Percentiles rank a stretch among this genome's conserved stretches.
These are phyloP conservation scores for Barnettozyma wickerhamii DNA, from an alignment of 805 yeast species.

Conservation along the genomic window DNA sequence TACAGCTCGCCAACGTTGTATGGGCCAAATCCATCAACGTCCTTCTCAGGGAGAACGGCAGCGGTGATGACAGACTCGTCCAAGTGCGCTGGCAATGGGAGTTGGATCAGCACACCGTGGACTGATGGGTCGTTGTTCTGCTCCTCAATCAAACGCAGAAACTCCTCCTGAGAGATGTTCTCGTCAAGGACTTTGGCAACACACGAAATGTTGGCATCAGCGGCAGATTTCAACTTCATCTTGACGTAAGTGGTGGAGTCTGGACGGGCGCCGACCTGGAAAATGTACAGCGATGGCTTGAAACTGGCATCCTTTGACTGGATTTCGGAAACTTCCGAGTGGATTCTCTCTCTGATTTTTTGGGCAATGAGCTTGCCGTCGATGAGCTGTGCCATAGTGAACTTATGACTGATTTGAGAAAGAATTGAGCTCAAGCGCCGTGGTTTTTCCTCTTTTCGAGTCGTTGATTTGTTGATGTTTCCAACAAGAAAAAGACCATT, in stretches of 20 bases:
- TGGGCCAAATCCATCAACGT: slow-evolving; percentile 81
- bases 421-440: too few relatives aligned
- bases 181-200: slow-evolving; percentile 55
- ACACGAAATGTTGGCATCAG: slow-evolving; percentile 63
- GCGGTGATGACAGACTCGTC: slow-evolving; percentile 65
- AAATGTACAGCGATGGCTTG: slow-evolving; percentile 71
- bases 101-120: slow-evolving; percentile 71
- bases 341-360: slow-evolving; percentile 45
- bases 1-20: slow-evolving; percentile 73
- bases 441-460: too few relatives aligned
- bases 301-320: slow-evolving; percentile 44
- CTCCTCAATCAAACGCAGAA: slow-evolving; percentile 47
- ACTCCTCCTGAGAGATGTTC: slow-evolving; percentile 47
- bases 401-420: too few relatives aligned
- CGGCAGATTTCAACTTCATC: slow-evolving; percentile 76
- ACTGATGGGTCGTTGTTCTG: slow-evolving; percentile 57
- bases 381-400: too few relatives aligned
- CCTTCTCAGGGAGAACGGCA: slow-evolving; percentile 62
- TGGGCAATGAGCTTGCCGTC: slow-evolving; percentile 59
- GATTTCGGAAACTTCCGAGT: slow-evolving; percentile 42
- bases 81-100: slow-evolving; percentile 69
- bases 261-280: slow-evolving; percentile 75
- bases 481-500: too few relatives aligned
- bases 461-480: too few relatives aligned
- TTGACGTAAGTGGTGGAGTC: slow-evolving; percentile 77